These are phyloP conservation scores for Ogataea dorogensis DNA, from an alignment of 805 yeast species.

Conservation along the genomic window DNA sequence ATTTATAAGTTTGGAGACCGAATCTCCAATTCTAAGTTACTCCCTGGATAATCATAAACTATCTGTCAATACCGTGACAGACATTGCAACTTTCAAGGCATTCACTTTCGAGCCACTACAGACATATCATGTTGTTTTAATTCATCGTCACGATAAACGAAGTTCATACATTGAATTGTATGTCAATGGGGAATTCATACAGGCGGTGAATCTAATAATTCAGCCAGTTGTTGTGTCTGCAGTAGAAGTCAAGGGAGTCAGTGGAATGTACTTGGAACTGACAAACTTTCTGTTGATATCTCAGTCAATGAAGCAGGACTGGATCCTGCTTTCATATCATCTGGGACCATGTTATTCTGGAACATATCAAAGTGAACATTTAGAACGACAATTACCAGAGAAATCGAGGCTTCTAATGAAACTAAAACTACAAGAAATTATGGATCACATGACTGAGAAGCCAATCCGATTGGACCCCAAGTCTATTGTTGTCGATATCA, in stretches of 20 bases:
- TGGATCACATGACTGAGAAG: not conserved
- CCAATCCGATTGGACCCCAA: not conserved
- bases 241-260: conserved; percentile 19
- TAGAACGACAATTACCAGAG: conserved; percentile 41
- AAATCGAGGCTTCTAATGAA: conserved; percentile 29
- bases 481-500: conserved; percentile 21
- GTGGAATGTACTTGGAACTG: conserved; percentile 26
- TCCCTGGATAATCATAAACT: conserved; percentile 18
- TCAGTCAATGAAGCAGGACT: conserved; percentile 41
- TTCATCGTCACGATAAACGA: conserved; percentile 24
- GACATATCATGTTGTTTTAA: conserved; percentile 29
- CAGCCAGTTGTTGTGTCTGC: not conserved
- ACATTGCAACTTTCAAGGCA: conserved; percentile 17
- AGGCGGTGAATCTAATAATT: conserved; percentile 22
- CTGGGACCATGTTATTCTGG: conserved; percentile 53
- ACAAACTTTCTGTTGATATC: conserved; percentile 41
- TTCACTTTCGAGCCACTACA: conserved; percentile 27
- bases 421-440: conserved; percentile 21
- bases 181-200: conserved; percentile 48
- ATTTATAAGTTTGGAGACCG: conserved; percentile 6
- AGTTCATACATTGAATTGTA: conserved; percentile 42
- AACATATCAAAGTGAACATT: conserved; percentile 37
- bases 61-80: conserved; percentile 12
- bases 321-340: conserved; percentile 48
- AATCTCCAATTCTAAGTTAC: conserved; percentile 16